A percentile compares a stretch with the other conserved stretches of the same genome.
Conservation (phyloP, 768 basidiomycete species). For the Gloeopeniophorella convolvens region DNA sequence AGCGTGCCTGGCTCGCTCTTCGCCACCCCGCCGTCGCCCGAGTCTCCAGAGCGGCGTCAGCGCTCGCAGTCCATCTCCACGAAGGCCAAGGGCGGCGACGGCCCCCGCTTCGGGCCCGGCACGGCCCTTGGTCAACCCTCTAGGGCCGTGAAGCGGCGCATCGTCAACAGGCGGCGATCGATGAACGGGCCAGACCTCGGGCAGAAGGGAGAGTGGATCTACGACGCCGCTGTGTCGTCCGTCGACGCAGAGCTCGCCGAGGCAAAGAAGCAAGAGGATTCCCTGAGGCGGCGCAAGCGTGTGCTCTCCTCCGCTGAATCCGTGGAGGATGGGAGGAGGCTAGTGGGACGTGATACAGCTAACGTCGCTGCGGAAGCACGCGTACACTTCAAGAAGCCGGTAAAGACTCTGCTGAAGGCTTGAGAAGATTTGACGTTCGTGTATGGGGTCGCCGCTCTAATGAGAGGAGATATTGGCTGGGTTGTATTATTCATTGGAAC, state of each 20-base stretch:
- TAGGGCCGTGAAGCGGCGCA: slow-evolving; percentile 21
- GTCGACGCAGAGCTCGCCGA: slow-evolving; percentile 11
- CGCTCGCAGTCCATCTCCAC: slow-evolving; percentile 1
- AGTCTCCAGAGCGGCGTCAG: slow-evolving; percentile 3
- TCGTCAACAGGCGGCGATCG: slow-evolving; percentile 21
- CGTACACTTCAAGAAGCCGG: not conserved
- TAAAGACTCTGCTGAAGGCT: too few relatives aligned
- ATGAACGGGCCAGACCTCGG: slow-evolving; percentile 8
- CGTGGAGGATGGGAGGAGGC: slow-evolving; percentile 6
- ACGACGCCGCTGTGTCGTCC: slow-evolving; percentile 16
- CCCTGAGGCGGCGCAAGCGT: slow-evolving; percentile 16
- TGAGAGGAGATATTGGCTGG: too few relatives aligned
- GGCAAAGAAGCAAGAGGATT: slow-evolving; percentile 1
- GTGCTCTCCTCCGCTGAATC: slow-evolving; percentile 17
- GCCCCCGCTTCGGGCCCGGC: not conserved
- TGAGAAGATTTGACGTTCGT: too few relatives aligned
- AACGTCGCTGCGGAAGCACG: not conserved
- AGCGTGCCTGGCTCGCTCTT: slow-evolving; percentile 6
- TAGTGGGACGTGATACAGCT: not conserved
- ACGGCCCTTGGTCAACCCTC: not conserved
- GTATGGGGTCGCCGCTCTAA: too few relatives aligned
- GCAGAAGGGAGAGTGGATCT: slow-evolving; percentile 17
- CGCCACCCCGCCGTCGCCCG: not conserved
- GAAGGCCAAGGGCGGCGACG: slow-evolving; percentile 5
- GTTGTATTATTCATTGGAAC: too few relatives aligned